Evolutionary conservation across 106 monocot species (phyloP), one percentile per base, ranked within the genome.

Genomic region (Cymbidium sinense): DNA sequence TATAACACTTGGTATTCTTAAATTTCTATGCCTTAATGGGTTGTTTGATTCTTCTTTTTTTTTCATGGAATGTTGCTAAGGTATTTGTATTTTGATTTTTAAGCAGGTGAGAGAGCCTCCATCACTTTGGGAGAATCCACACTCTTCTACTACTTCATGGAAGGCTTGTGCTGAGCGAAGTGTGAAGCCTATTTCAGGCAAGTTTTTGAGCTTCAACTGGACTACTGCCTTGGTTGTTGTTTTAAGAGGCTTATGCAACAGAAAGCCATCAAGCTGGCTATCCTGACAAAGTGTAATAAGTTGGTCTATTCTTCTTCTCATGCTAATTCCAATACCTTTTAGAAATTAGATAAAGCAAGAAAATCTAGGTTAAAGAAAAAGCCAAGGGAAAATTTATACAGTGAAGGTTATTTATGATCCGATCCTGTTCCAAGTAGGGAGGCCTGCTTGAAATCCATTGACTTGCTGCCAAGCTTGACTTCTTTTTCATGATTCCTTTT

Each of bases 111-210:
- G 89, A 71, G 95, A 89, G 81, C 65, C 83, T 37, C 80, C 87
- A 35, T 99, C 98, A 43, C 84, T 99, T 4, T 99, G 98, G 98
- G 94, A 99, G 85, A 99, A 95, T 84, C 92, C 98, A 17, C 74
- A 90, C 27, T 82, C 95, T 17, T 84, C 98, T 11, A 88, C 94
- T 6, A 89, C 88, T 7, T 94, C 94, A 17, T 98, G 98, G 98
- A 98, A 94, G 64, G 81, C 94, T 36, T 98, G 98, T 77, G 98
- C 98, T 12, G 98, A 94, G 79, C 88, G 84, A 27, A 88, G 79
- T 3, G 70, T 77, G n/a, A 84, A 92, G 82, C 88, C 79, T 43
- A 71, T 95, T 58, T 93, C 95, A 80, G 93, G 95, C 67, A 78
- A 71, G 78, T 80, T 28, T 51, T 58, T 21, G 21, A 74, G 28